Evolutionary conservation across 2,329 filamentous ascomycete genomes (phyloP), one percentile per base, ranked within the genome.

Genomic region (Drechslera avenae): DNA sequence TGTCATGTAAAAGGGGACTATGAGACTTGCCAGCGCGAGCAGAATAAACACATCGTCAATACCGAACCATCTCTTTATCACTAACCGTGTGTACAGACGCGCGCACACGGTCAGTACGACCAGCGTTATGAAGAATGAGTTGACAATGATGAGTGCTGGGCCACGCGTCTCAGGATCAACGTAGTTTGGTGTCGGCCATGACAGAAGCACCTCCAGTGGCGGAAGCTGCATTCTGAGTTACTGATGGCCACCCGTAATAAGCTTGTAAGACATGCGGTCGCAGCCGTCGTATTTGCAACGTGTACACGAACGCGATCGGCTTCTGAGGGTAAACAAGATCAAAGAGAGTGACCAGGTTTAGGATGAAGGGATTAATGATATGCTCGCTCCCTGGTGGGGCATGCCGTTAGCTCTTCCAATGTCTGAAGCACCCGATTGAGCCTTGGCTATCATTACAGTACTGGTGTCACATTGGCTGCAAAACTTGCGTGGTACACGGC

Each of bases 31-130:
- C 59, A 74, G 56, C 13, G 76, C 74, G 16, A 77, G 52, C 0
- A 69, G 46, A 32, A 78, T 78, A 48, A 75, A 71, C 10, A 67
- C 44, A 53, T 79, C 77, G 48, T 79, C 77, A 21, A 69, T 59
- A 3, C 76, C 76, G 39, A 77, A 73, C 71, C 73, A 75, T 34
- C 71, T 65, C 52, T 77, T 78, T 21, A 78, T 64, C 3, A 63
- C 58, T 6, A 75, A 45, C 3, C 77, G 68, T 9, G 73, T 74
- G 51, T 76, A 78, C 23, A 77, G 50, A 9, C 77, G 65, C 12
- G 75, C 57, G 5, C 50, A 50, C 0, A 78, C 74, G 3, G 69
- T 63, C 7, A 74, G 40, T 5, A 70, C 50, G 14, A 73, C 71
- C 13, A 79, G 52, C 5, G 60, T 41, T 31, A 76, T 69, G 52